Percentiles rank a stretch among this genome's conserved stretches.
These are phyloP conservation scores for Globisporangium megalacanthum DNA, from an alignment of 352 stramenopile genomes.

Conservation along the genomic window DNA sequence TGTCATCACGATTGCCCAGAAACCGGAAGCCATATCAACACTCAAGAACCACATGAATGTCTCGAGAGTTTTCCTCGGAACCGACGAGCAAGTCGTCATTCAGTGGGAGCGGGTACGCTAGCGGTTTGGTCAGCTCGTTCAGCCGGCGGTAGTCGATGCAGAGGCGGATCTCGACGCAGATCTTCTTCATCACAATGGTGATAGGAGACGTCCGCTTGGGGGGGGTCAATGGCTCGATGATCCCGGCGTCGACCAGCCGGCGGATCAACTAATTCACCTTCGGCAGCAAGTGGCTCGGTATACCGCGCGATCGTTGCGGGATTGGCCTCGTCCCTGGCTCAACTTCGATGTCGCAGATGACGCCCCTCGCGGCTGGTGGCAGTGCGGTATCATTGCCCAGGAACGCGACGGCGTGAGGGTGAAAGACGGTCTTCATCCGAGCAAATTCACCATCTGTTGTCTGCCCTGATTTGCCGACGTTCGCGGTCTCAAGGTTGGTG, in stretches of 20 bases:
- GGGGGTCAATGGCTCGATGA: neutral
- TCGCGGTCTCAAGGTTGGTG: neutral
- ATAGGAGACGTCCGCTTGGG: neutral
- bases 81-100: neutral
- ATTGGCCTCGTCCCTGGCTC: neutral
- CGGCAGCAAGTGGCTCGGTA: neutral
- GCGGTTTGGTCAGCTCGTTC: slow-evolving; percentile 16
- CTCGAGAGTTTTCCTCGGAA: too few species aligned
- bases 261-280: neutral
- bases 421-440: neutral
- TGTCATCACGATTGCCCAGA: slow-evolving; percentile 17
- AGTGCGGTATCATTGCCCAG: neutral
- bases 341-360: neutral
- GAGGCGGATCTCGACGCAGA: slow-evolving; percentile 4
- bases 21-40: neutral
- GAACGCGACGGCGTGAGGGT: neutral
- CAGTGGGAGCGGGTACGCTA: slow-evolving; percentile 14
- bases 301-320: neutral
- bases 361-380: neutral
- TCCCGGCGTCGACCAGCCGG: neutral
- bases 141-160: slow-evolving; percentile 19
- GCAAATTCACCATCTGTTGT: neutral
- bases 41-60: slow-evolving; percentile 5
- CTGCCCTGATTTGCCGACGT: neutral
- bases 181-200: neutral